phyloP scores from a whole-genome alignment of 371 early-diverging fungal genomes.

The Nematocida sp. region DNA sequence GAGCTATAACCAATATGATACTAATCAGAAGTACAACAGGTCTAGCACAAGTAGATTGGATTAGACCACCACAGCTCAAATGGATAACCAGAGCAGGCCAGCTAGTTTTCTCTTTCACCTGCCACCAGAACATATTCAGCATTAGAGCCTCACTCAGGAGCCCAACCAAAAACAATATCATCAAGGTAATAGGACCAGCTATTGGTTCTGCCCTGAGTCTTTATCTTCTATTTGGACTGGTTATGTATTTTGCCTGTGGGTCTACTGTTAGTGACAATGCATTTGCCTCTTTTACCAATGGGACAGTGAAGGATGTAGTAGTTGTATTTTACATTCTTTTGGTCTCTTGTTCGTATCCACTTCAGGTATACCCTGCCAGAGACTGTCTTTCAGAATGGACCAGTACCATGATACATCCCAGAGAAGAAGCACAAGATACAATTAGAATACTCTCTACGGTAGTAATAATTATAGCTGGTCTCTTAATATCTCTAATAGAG shows the following conservation, averaged over 20 bases:
- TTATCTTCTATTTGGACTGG: conserved; percentile 78
- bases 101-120: conserved; percentile 96
- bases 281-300: conserved; percentile 66
- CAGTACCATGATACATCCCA: conserved; percentile 66
- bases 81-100: conserved; percentile 80
- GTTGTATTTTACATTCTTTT: conserved; percentile 78
- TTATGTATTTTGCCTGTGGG: conserved; percentile 90
- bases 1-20: conserved; percentile 70
- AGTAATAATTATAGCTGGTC: conserved; percentile 49
- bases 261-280: conserved; percentile 75
- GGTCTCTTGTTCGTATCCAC: conserved; percentile 84
- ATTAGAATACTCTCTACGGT: conserved; percentile 48
- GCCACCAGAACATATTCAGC: conserved; percentile 75
- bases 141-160: conserved; percentile 58
- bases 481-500: conserved; percentile 50
- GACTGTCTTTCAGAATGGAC: conserved; percentile 70
- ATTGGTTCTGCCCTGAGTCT: conserved; percentile 72
- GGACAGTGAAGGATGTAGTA: conserved; percentile 66
- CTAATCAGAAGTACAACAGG: conserved; percentile 64
- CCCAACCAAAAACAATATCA: conserved; percentile 55
- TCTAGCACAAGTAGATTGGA: conserved; percentile 59
- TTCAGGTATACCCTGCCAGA: conserved; percentile 89
- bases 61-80: conserved; percentile 65
- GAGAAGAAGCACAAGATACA: neutral
- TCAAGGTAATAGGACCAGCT: conserved; percentile 58